Conservation (phyloP, 179 eudicot species). For the Silene coronaria region DNA sequence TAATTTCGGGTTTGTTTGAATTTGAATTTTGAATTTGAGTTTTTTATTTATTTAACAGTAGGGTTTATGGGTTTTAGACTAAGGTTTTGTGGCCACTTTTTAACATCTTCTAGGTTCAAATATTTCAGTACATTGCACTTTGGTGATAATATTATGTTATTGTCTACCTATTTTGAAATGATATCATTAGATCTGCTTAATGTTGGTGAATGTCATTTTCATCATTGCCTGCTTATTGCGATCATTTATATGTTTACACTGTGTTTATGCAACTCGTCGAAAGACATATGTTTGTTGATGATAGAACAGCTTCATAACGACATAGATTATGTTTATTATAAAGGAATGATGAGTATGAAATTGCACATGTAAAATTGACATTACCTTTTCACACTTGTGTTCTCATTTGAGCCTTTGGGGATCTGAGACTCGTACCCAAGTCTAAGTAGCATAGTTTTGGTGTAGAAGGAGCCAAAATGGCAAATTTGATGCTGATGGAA, state of each 20-base stretch:
- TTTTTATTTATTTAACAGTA: background rate
- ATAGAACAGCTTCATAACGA: background rate
- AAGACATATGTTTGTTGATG: background rate
- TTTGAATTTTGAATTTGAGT: constrained; percentile 22
- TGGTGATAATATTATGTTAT: background rate
- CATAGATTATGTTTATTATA: too few relatives aligned
- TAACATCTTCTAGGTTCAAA: background rate
- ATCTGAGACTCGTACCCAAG: too few relatives aligned
- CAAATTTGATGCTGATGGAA: too few relatives aligned
- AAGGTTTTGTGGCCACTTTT: constrained; percentile 4
- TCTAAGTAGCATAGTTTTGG: too few relatives aligned
- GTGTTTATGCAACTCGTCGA: background rate
- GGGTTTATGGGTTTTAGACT: constrained; percentile 19
- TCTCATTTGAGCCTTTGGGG: too few relatives aligned
- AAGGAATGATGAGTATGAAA: too few relatives aligned
- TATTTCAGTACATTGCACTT: background rate
- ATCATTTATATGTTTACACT: background rate
- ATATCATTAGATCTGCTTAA: constrained; percentile 14
- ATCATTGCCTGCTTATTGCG: background rate
- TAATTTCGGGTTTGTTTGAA: background rate
- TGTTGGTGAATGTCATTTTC: background rate
- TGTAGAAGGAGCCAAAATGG: too few relatives aligned
- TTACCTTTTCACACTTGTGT: too few relatives aligned
- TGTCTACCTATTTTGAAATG: background rate
- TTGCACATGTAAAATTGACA: too few relatives aligned